Conservation (phyloP, 768 basidiomycete species). For the Russula sp. region DNA sequence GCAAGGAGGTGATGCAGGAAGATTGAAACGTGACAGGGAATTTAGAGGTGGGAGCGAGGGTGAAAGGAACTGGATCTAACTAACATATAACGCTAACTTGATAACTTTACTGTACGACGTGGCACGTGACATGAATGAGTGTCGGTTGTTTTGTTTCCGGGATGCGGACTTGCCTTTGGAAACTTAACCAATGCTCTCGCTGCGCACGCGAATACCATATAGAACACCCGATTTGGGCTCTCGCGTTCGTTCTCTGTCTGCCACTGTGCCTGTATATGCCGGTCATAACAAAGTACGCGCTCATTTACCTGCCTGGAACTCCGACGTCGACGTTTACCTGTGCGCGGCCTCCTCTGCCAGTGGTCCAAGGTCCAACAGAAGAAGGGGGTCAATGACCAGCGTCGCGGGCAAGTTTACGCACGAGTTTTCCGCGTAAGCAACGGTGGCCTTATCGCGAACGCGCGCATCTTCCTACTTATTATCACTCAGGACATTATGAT, state of each 20-base stretch:
- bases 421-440: constrained; percentile 16
- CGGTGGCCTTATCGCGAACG: not conserved
- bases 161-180: no score
- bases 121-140: not conserved
- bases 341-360: not conserved
- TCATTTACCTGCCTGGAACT: not conserved
- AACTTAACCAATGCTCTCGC: not conserved
- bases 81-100: no score
- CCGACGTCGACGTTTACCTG: not conserved
- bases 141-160: not conserved
- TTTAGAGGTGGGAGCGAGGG: not conserved
- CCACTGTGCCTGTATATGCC: not conserved
- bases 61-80: no score
- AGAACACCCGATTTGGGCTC: not conserved
- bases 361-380: constrained; percentile 23
- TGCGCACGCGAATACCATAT: not conserved
- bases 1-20: not conserved
- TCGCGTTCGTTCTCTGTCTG: constrained; percentile 1
- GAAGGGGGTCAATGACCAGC: constrained; percentile 17
- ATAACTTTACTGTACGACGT: no score
- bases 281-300: constrained; percentile 22
- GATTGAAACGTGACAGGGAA: not conserved
- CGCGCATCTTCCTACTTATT: not conserved
- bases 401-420: constrained; percentile 15
- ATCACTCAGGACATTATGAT: constrained; percentile 17